Evolutionary conservation across 192 early-diverging fungal species (phyloP).

Genomic region (Spinellus fusiger): DNA sequence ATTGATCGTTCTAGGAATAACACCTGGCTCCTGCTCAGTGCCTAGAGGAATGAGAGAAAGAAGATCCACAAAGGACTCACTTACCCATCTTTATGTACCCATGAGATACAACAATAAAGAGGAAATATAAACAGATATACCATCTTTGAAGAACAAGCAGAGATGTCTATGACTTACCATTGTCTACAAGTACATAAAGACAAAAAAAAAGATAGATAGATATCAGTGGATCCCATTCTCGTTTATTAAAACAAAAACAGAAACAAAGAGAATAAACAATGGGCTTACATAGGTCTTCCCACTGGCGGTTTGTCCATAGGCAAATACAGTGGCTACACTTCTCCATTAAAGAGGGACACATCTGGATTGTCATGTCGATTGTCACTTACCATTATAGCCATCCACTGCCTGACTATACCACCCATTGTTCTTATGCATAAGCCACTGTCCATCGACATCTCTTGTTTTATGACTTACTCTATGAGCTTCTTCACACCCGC

Average conservation of each 20-base stretch:
- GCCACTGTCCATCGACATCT: background rate
- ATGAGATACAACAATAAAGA: too few relatives aligned
- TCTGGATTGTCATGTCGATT: background rate
- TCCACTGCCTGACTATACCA: conserved; percentile 58
- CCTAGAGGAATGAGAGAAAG: conserved; percentile 29
- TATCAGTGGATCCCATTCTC: background rate
- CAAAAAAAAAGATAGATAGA: background rate
- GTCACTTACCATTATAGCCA: conserved; percentile 79
- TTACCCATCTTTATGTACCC: too few relatives aligned
- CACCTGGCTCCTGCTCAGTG: conserved; percentile 61
- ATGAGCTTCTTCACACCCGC: conserved; percentile 21
- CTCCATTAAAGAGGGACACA: background rate
- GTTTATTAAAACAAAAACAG: conserved; percentile 10
- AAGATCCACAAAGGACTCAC: background rate
- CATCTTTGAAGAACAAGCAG: too few relatives aligned
- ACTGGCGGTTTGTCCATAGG: conserved; percentile 95
- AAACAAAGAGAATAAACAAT: background rate
- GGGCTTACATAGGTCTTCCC: conserved; percentile 80
- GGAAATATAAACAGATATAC: background rate
- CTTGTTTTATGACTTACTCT: conserved; percentile 15
- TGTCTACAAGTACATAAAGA: background rate
- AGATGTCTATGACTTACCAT: too few relatives aligned
- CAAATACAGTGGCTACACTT: conserved; percentile 84
- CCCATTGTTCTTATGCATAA: background rate
- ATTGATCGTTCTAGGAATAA: conserved; percentile 72